Base-by-base conservation (phyloP, 805 yeast genomes). In the Candida railenensis region DNA sequence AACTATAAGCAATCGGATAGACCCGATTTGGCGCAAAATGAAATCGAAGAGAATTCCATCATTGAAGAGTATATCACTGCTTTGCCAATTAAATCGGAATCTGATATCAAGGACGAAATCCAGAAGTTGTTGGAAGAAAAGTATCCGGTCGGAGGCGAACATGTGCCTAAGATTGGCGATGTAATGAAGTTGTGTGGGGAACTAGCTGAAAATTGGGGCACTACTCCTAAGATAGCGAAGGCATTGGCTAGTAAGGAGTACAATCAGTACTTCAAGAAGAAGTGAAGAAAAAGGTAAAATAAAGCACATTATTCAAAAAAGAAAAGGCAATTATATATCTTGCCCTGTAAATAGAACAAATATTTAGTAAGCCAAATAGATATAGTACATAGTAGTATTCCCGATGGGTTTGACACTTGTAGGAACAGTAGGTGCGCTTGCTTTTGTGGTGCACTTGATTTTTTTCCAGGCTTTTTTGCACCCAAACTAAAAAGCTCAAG, bases 21-120 rank as follows among this genome's bases (percentile, higher is more conserved):
- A 52, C 59, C 55, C 2, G 87, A 83, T 49, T 62, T 82, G 48
- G 83, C 74, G 1, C 76, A 70, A n/a, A 74, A 72, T 45, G 88
- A 83, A 61, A 53, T 59, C 19, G 57, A 61, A 16, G 85, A 82
- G 60, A 54, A 73, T 22, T 60, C 50, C 0, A 57, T 80, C 30
- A 69, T 83, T 37, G 53, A 73, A 22, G 53, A 57, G 14, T 74
- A 80, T 42, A 54, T 73, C 40, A 41, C 48, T 1, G 53, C 61
- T 22, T 59, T 82, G 19, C 80, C 82, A 7, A 75, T 80, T 15
- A 75, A 84, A 1, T 63, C 78, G 2, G 70, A 68, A 32, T 78
- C 67, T 40, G 74, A 72, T 43, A 49, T 73, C 20, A 64, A 61
- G 15, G 53, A 48, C 1, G 64, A 62, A 37, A 58, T 72, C 5